phyloP scores from a whole-genome alignment of 768 basidiomycete genomes.

The Cystobasidiopsis lactophilus region DNA sequence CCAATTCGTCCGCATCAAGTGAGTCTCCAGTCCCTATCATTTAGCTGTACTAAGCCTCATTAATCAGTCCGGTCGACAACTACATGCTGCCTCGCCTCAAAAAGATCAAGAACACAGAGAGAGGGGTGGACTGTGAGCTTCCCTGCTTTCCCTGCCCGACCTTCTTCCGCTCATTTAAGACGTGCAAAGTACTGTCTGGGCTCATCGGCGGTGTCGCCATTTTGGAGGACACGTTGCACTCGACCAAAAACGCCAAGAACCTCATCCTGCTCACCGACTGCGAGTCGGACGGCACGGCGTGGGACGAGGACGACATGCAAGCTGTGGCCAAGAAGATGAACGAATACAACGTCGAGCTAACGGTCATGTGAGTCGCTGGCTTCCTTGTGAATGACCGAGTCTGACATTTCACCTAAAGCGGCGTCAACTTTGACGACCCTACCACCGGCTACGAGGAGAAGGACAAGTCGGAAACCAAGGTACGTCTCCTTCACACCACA shows the following conservation, averaged over 20 bases:
- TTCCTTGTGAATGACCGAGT: background rate
- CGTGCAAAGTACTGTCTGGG: conserved; percentile 41
- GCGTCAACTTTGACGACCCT: conserved; percentile 68
- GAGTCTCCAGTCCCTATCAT: too few relatives aligned
- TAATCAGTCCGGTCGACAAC: conserved; percentile 19
- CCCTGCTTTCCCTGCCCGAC: conserved; percentile 19
- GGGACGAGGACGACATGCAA: conserved; percentile 33
- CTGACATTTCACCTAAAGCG: conserved; percentile 31
- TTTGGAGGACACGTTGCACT: conserved; percentile 41
- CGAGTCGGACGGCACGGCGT: conserved; percentile 49
- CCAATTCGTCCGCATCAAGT: conserved; percentile 44
- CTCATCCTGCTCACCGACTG: conserved; percentile 69
- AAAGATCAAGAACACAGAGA: conserved; percentile 32
- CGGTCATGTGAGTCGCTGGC: conserved; percentile 41
- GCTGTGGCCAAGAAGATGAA: conserved; percentile 39
- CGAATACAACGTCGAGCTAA: conserved; percentile 35
- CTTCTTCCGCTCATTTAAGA: background rate
- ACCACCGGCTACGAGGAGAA: conserved; percentile 41
- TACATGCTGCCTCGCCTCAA: conserved; percentile 46
- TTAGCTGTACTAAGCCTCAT: too few relatives aligned
- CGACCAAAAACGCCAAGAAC: conserved; percentile 68
- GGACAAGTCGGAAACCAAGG: conserved; percentile 52
- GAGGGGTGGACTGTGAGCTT: conserved; percentile 4
- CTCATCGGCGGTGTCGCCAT: conserved; percentile 69
- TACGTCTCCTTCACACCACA: conserved; percentile 20